Percentiles rank a stretch among this genome's conserved stretches.
phyloP scores from a whole-genome alignment of 345 rosid species.

The Bretschneidera sinensis region DNA sequence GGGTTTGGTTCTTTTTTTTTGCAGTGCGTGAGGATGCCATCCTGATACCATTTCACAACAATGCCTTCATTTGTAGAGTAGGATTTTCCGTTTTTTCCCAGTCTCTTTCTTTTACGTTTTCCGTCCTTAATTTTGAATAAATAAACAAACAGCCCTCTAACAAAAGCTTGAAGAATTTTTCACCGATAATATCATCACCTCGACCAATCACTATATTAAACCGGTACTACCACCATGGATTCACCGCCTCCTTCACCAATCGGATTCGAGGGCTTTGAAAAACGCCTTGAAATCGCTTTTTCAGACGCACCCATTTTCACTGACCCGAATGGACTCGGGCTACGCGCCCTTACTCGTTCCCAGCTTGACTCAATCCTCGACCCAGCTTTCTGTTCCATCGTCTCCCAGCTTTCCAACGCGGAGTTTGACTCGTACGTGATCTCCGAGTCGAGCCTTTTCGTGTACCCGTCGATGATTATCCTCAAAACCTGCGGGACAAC shows the following conservation, averaged over 20 bases:
- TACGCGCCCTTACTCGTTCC: constrained; percentile 40
- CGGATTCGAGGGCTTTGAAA: constrained; percentile 74
- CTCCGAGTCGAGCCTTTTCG: constrained; percentile 78
- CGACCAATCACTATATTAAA: background rate
- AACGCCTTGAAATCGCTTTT: constrained; percentile 66
- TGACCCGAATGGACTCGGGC: constrained; percentile 49
- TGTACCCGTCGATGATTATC: constrained; percentile 51
- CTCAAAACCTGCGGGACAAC: constrained; percentile 90
- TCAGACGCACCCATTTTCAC: constrained; percentile 40
- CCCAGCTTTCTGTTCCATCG: constrained; percentile 64
- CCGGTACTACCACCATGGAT: constrained; percentile 17
- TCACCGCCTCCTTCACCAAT: constrained; percentile 33
- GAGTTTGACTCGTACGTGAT: constrained; percentile 74
- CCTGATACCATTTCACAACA: constrained; percentile 42
- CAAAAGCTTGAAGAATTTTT: no score
- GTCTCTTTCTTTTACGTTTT: constrained; percentile 5
- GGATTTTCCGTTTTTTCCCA: constrained; percentile 13
- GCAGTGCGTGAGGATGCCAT: constrained; percentile 82
- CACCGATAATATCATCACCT: background rate
- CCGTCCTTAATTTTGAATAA: background rate
- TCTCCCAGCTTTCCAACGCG: constrained; percentile 52
- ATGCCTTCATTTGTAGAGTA: constrained; percentile 20
- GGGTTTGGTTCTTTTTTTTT: constrained; percentile 3
- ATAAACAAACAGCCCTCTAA: background rate
- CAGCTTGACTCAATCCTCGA: constrained; percentile 60